A percentile compares a stretch with the other conserved stretches of the same genome.
These are phyloP conservation scores for Pseudocercospora crystallina DNA, from an alignment of 2,329 filamentous ascomycete species.

Conservation along the genomic window DNA sequence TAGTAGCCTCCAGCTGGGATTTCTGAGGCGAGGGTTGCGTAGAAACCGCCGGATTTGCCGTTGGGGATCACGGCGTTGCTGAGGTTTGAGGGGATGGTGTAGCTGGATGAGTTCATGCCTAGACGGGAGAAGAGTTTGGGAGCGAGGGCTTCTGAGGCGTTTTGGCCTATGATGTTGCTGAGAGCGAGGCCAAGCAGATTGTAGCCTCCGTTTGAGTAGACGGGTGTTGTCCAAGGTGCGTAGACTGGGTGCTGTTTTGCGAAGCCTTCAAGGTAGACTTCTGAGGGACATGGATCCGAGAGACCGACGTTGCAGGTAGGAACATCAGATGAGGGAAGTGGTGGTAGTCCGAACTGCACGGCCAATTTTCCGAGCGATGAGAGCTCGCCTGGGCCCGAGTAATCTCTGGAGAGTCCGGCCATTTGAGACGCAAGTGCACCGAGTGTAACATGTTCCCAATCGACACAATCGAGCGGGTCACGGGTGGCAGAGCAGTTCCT, in stretches of 20 bases:
- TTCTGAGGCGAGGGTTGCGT: not conserved
- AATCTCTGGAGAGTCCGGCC: slow-evolving; percentile 38
- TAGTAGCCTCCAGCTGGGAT: slow-evolving; percentile 7
- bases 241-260: slow-evolving; percentile 9
- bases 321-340: too few species aligned
- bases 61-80: slow-evolving; percentile 29
- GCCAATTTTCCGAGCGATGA: too few species aligned
- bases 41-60: not conserved
- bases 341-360: too few species aligned
- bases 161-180: slow-evolving; percentile 40
- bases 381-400: not conserved
- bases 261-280: too few species aligned
- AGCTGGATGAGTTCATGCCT: slow-evolving; percentile 38
- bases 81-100: slow-evolving; percentile 33
- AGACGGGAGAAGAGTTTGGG: slow-evolving; percentile 44
- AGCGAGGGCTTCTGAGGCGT: slow-evolving; percentile 36
- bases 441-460: slow-evolving; percentile 49
- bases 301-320: too few species aligned
- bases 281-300: too few species aligned
- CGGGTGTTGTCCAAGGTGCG: slow-evolving; percentile 2
- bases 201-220: slow-evolving; percentile 7
- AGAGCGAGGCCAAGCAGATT: slow-evolving; percentile 8
- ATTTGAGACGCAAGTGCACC: slow-evolving; percentile 48
- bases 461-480: slow-evolving; percentile 35
- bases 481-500: slow-evolving; percentile 20